Percentiles rank a stretch among this genome's conserved stretches.
phyloP scores from a whole-genome alignment of 2,329 filamentous ascomycete species.

The Amylocarpus encephaloides region DNA sequence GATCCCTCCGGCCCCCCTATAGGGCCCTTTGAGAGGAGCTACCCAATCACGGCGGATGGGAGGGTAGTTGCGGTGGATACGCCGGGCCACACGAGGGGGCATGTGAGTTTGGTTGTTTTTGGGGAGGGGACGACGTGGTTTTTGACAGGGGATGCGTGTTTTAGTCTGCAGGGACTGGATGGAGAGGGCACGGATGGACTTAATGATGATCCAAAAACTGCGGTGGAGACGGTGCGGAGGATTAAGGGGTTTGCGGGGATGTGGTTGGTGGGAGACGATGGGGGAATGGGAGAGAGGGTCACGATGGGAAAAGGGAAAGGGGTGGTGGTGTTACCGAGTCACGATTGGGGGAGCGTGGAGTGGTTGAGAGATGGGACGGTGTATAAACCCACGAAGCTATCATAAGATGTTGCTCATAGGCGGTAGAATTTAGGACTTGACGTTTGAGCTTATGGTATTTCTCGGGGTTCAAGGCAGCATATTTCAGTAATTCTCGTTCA shows the following conservation, averaged over 20 bases:
- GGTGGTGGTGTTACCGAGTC: slow-evolving; percentile 27
- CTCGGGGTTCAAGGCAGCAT: no score
- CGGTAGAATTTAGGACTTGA: no score
- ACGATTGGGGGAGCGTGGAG: slow-evolving; percentile 29
- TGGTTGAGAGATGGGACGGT: slow-evolving; percentile 3
- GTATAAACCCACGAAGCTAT: slow-evolving; percentile 69
- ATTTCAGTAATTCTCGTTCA: no score
- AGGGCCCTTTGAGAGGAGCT: slow-evolving; percentile 29
- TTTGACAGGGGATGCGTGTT: slow-evolving; percentile 31
- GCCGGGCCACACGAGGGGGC: slow-evolving; percentile 33
- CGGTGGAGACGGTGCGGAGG: slow-evolving; percentile 27
- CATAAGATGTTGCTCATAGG: no score
- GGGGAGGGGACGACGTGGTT: slow-evolving; percentile 25
- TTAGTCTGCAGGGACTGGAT: slow-evolving; percentile 29
- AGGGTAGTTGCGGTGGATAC: slow-evolving; percentile 31
- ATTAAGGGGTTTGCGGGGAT: slow-evolving; percentile 31
- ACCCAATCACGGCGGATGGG: slow-evolving; percentile 29
- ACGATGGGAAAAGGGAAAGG: slow-evolving; percentile 8
- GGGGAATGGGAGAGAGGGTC: no score
- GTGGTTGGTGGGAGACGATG: no score
- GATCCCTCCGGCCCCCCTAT: slow-evolving; percentile 22
- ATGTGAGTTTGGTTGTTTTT: slow-evolving; percentile 29
- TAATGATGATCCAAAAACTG: slow-evolving; percentile 28
- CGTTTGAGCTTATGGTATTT: no score
- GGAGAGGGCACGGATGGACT: slow-evolving; percentile 31